Evolutionary conservation across 306 rosid genomes (phyloP), one percentile per base, ranked within the genome.

Genomic region (Myrica gale): DNA sequence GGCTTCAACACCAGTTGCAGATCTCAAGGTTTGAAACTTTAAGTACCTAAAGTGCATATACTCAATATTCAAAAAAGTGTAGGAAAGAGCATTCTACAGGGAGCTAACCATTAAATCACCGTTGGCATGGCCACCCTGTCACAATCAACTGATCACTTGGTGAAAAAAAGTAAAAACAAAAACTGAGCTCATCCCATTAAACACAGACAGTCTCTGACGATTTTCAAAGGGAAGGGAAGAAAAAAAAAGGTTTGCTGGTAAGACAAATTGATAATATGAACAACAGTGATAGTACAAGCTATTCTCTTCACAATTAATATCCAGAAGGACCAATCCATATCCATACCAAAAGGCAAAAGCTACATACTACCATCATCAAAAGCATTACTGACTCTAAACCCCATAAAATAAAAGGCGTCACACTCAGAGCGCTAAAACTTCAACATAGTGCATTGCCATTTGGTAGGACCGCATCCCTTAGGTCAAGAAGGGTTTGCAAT

Each of bases 361-460:
- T n/a, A 17, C 70, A 65, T 65, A n/a, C 69, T 6, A 42, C 69
- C 48, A 41, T 32, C 23, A 63, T 42, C 48, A 63, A 63, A 63
- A 15, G 48, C 45, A 63, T 63, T 3, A 39, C 69, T 7, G 47
- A 63, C 12, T 63, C 69, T 16, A 65, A 43, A 12, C 23, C 50
- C 20, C 16, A 32, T 32, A 32, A 4, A 65, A 17, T 6, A 9
- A 41, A 65, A 41, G 39, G 70, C 23, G 26, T 42, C 70, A 42
- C 6, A 42, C 17, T 26, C 67, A 4, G 37, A 16, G 23, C 1
- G 15, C 50, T 41, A 43, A 8, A 65, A 42, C 50, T 41, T 5
- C 20, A 68, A 51, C 23, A 63, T 77, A 78, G 79, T 21, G 76
- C 67, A 54, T 58, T 72, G 48, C 86, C 93, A 78, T 79, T 82